These are phyloP conservation scores for Ganoderma multipileum DNA, from an alignment of 1,284 basidiomycete genomes.

Conservation along the genomic window DNA sequence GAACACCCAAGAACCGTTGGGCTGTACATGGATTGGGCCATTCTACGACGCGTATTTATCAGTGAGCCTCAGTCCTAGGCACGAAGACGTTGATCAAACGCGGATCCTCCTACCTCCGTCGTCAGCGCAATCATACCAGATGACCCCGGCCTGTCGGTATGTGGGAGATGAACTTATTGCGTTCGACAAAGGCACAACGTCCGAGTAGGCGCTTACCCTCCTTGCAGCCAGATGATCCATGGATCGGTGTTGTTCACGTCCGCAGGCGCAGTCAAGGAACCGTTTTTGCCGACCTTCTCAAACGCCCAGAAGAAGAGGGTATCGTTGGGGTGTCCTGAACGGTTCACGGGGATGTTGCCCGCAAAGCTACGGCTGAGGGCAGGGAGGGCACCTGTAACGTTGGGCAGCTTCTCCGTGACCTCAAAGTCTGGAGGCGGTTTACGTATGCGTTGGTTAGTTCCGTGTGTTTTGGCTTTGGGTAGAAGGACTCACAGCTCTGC, in stretches of 20 bases:
- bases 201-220: constrained; percentile 45
- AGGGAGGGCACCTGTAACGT: constrained; percentile 63
- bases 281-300: constrained; percentile 55
- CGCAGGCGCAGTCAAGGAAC: constrained; percentile 58
- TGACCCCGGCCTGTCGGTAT: constrained; percentile 57
- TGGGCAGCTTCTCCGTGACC: constrained; percentile 54
- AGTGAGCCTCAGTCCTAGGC: background rate
- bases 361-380: constrained; percentile 64
- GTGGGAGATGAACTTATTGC: constrained; percentile 1
- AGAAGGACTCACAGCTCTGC: constrained; percentile 38
- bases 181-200: background rate
- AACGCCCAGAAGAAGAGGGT: constrained; percentile 79
- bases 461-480: background rate
- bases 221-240: constrained; percentile 81
- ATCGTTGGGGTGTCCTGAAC: constrained; percentile 59
- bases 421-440: constrained; percentile 31
- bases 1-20: constrained; percentile 53
- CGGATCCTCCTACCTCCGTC: constrained; percentile 56
- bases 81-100: background rate
- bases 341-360: constrained; percentile 71
- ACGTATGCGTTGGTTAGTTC: background rate
- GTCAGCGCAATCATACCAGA: constrained; percentile 72
- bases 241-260: constrained; percentile 51
- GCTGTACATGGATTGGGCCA: constrained; percentile 66
- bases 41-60: constrained; percentile 53